phyloP scores from a whole-genome alignment of 495 filamentous ascomycete species.

The Halenospora varia region DNA sequence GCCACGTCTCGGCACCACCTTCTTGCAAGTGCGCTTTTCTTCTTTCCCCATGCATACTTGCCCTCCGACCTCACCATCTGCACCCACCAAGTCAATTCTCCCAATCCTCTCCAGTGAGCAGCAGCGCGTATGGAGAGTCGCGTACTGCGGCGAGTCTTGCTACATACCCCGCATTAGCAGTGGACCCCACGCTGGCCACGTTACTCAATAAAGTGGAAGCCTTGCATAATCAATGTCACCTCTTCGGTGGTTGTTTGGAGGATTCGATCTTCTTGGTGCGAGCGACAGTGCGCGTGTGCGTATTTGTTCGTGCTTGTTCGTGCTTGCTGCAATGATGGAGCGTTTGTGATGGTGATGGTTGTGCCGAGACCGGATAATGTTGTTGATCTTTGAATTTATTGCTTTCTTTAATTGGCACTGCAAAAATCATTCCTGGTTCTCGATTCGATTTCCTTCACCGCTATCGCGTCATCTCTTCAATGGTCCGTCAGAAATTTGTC shows the following conservation, averaged over 20 bases:
- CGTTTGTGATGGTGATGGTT: neutral
- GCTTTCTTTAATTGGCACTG: neutral
- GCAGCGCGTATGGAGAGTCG: neutral
- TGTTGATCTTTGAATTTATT: neutral
- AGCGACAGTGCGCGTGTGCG: neutral
- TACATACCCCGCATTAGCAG: slow-evolving; percentile 6
- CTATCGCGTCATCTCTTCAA: no score
- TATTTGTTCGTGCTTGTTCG: no score
- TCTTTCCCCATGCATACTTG: neutral
- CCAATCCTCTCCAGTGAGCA: neutral
- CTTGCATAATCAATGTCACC: neutral
- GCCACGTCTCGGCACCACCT: neutral
- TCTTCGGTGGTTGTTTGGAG: neutral
- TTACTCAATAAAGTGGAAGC: neutral
- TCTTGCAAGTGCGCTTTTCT: neutral
- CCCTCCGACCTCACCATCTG: neutral
- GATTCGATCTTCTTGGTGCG: neutral
- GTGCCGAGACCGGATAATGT: neutral
- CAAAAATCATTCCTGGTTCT: neutral
- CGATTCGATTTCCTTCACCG: neutral
- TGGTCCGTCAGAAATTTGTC: no score
- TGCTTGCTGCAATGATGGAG: neutral
- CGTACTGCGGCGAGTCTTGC: neutral
- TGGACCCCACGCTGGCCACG: slow-evolving; percentile 7
- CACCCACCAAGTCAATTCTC: neutral